Percentiles rank a stretch among this genome's conserved stretches.
Evolutionary conservation across 768 basidiomycete species (phyloP).

Genomic region (Lyophyllum shimeji): DNA sequence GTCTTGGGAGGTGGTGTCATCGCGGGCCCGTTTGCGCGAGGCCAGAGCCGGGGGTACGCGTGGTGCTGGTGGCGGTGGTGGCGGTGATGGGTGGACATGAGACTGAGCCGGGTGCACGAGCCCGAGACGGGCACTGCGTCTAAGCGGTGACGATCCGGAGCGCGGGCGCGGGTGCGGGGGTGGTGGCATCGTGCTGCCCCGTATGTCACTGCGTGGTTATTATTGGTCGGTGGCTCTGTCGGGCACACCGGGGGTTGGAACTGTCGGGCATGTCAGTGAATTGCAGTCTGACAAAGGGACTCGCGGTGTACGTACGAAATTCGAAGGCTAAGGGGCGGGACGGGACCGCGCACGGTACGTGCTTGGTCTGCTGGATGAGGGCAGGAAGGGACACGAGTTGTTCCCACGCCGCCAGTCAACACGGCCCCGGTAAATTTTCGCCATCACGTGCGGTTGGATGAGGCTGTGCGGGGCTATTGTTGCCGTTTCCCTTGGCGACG

Average conservation of each 20-base stretch:
- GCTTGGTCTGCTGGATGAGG: neutral
- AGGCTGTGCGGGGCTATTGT: neutral
- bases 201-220: neutral
- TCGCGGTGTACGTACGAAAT: neutral
- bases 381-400: neutral
- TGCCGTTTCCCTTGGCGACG: neutral
- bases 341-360: neutral
- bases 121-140: slow-evolving; percentile 2
- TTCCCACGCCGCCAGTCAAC: neutral
- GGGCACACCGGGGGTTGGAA: neutral
- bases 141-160: neutral
- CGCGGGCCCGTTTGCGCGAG: neutral
- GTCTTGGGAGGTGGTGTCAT: neutral
- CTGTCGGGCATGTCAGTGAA: neutral
- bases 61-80: neutral
- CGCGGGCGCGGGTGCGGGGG: no score
- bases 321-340: neutral
- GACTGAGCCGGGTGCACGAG: neutral
- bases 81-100: neutral
- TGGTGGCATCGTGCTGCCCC: neutral
- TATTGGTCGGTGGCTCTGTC: neutral
- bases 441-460: neutral
- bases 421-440: neutral
- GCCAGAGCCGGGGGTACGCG: neutral
- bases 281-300: neutral